Base-by-base conservation (phyloP, 257 asterid species). In the Solanum rostratum region DNA sequence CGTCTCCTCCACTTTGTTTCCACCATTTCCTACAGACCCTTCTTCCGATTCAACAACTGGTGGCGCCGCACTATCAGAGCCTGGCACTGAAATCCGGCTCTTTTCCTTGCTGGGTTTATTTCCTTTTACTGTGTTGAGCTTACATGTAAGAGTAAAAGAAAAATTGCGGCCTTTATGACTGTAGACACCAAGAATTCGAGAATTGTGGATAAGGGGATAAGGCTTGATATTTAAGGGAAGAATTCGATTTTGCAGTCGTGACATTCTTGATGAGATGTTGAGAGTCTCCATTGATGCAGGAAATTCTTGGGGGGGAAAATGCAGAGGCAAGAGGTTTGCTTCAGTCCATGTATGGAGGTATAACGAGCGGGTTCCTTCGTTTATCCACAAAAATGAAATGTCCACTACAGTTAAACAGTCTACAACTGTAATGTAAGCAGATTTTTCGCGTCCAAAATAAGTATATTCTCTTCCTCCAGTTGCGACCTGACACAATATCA, bases 31-130 rank as follows among this genome's bases (percentile, higher is more conserved):
- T 19, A 14, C 10, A 74, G 60, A 74, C 81, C 89, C 87, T 29
- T 88, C 30, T 57, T 71, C 85, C 33, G 50, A 78, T 49, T 80
- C 94, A 18, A 93, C 87, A 85, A 92, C 84, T 46, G 91, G 79
- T 68, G 98, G 98, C 0, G 94, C 95, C 1, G 94, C 95, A 49
- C 93, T 91, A 87, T 91, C 93, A 4, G 93, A 90, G 54, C 89
- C 92, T 37, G 97, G 97, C 12, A 91, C 93, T 85, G 88, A 87
- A 81, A 92, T 87, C 52, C 84, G 57, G 45, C 41, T 86, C 86
- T 88, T 87, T 86, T 86, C 88, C 84, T 81, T 88, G 81, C 84
- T 85, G 79, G 71, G 79, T 20, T 37, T 82, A 27, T 85, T 84
- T 45, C 83, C 89, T 62, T 87, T 86, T 10, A 95, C 90, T 60